Conservation (phyloP, 352 stramenopile species). For the Phytophthora fragariaefolia region DNA sequence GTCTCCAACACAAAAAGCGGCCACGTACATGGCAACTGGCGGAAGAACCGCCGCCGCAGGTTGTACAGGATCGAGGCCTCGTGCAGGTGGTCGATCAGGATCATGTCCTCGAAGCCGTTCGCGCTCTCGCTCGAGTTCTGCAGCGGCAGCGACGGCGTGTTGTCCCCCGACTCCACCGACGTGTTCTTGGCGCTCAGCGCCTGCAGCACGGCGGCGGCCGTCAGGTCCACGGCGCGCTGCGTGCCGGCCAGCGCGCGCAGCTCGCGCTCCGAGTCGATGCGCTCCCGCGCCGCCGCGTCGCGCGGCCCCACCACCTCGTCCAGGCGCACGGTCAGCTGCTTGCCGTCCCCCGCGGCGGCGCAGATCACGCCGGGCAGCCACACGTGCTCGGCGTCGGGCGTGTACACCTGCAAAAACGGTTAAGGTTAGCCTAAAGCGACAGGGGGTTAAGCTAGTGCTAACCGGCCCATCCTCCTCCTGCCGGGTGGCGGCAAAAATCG, state of each 20-base stretch:
- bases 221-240: constrained; percentile 61
- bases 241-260: constrained; percentile 61
- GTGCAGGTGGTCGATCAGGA: constrained; percentile 87
- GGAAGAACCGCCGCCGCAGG: constrained; percentile 77
- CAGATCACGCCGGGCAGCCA: constrained; percentile 83
- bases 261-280: constrained; percentile 54
- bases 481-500: too few species aligned
- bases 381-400: constrained; percentile 77
- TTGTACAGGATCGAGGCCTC: constrained; percentile 91
- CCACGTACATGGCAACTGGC: constrained; percentile 78
- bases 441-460: constrained; percentile 1
- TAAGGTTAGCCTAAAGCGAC: constrained; percentile 37
- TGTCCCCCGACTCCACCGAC: constrained; percentile 47
- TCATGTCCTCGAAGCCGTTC: constrained; percentile 88
- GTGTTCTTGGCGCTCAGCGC: constrained; percentile 69
- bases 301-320: constrained; percentile 66
- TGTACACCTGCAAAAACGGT: constrained; percentile 55
- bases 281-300: constrained; percentile 48
- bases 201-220: constrained; percentile 60
- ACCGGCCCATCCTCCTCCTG: too few species aligned
- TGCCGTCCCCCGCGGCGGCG: constrained; percentile 48
- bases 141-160: constrained; percentile 58
- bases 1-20: constrained; percentile 2
- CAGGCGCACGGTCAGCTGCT: constrained; percentile 64
- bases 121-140: constrained; percentile 70